These are phyloP conservation scores for Kwoniella heveanensis DNA, from an alignment of 768 basidiomycete species.

Conservation along the genomic window DNA sequence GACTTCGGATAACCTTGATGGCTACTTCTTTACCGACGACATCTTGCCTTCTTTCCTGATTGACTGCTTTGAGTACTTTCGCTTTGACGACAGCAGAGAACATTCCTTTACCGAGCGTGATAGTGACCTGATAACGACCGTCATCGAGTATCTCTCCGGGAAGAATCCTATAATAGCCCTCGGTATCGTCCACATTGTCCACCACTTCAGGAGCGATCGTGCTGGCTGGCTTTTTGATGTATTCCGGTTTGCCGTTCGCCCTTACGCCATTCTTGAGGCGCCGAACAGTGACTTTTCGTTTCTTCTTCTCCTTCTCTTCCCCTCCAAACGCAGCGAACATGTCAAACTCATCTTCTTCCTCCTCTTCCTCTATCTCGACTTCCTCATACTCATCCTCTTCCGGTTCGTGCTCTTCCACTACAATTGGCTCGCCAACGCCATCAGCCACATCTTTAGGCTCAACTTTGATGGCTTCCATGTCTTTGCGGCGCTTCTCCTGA, in stretches of 20 bases:
- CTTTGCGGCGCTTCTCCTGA: conserved; percentile 69
- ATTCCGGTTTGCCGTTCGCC: conserved; percentile 51
- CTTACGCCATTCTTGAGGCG: conserved; percentile 25
- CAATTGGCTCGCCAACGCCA: conserved; percentile 42
- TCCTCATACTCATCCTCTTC: conserved; percentile 42
- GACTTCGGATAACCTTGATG: conserved; percentile 93
- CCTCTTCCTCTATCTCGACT: conserved; percentile 41
- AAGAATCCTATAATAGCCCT: conserved; percentile 93
- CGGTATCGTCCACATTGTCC: conserved; percentile 88
- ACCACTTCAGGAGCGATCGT: conserved; percentile 62
- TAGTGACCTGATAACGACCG: conserved; percentile 91
- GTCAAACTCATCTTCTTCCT: conserved; percentile 67
- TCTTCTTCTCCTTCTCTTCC: conserved; percentile 61
- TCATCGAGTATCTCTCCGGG: conserved; percentile 91
- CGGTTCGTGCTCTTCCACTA: conserved; percentile 7
- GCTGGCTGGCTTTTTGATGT: conserved; percentile 26
- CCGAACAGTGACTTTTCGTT: conserved; percentile 46
- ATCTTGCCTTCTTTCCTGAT: conserved; percentile 58
- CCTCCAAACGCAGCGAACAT: conserved; percentile 77
- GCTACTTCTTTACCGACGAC: conserved; percentile 77
- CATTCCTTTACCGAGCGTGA: conserved; percentile 97
- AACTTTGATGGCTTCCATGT: conserved; percentile 48
- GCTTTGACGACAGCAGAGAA: conserved; percentile 95
- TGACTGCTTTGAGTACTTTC: conserved; percentile 67
- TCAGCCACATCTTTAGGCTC: conserved; percentile 37